Evolutionary conservation across 2,329 filamentous ascomycete species (phyloP), one percentile per base, ranked within the genome.

Genomic region (Diplodia intermedia): DNA sequence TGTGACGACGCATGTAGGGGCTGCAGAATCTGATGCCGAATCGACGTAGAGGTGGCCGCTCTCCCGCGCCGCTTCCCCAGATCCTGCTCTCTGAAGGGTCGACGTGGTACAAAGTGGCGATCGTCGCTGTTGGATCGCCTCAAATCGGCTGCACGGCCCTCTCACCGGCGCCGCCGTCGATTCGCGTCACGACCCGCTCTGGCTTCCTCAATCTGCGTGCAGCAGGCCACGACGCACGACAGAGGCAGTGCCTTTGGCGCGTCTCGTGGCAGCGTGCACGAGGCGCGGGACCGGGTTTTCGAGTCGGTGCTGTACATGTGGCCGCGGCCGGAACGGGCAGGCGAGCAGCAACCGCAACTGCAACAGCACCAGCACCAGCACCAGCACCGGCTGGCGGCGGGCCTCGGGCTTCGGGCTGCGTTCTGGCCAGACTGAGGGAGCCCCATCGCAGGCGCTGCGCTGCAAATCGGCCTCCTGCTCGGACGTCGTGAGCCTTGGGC

Each of bases 71-170:
- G 29, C 57, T 49, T 38, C 60, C 60, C 60, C 60, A 52, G 60
- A 63, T 62, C 38, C 38, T 5, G 36, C 52, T n/a, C 40, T 14
- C 55, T 29, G 11, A 40, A 29, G 55, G 33, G 55, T 53, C 20
- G 23, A 36, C 36, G 56, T 60, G 38, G 38, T n/a, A 47, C 56
- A 60, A 26, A 43, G 57, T 33, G 60, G 60, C 60, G 43, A 63
- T 63, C 43, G 18, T 26, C 31, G 47, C 60, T n/a, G 60, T 36
- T 63, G 60, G 60, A 20, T 49, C 14, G n/a, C 56, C 26, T 47
- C 43, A 20, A 47, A 55, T 55, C 53, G n/a, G 8, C 43, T 20
- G 43, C 43, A 47, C 43, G 43, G 20, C 43, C 43, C 43, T 20
- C 43, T 38, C 36, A 38, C 36, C 36, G 38, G 38, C 38, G 38